Base-by-base conservation (phyloP, 805 yeast genomes). In the Scheffersomyces coipomensis region DNA sequence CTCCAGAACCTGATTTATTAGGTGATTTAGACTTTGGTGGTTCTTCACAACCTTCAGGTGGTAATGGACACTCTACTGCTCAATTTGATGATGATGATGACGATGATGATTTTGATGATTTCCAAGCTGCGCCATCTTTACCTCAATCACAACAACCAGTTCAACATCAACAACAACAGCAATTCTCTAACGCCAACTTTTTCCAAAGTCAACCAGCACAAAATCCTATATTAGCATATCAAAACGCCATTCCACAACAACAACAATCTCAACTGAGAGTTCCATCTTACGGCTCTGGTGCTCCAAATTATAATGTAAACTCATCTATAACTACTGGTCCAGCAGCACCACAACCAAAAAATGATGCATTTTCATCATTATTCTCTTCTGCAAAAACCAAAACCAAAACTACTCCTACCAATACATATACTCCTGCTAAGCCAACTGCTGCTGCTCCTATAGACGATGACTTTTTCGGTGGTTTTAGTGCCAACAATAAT, bases 91-190 rank as follows among this genome's bases (percentile, higher is more conserved):
- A 42, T 3, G 61, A 58, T 5, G 79, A 73, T 8, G 85, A 76
- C 40, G 88, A 80, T 39, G 88, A 84, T 46, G 93, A 85, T 29
- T 86, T 86, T 56, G 88, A 85, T 47, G 93, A 85, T 48, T 85
- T 85, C 73, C 91, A 85, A 60, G 85, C 88, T 10, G 79, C 76
- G 3, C 81, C 84, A 7, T 62, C 50, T n/a, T 49, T 44, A 43
- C 37, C 39, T 17, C 38, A 47, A 41, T 29, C 35, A 40, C 35
- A 35, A 27, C 43, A 19, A 36, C 39, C 55, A 46, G 26, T 23
- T 15, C 26, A 5, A 13, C 39, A 18, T 26, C 30, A 33, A 18
- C 38, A 34, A 34, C 33, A 33, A 35, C 53, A 34, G 35, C 59
- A 38, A 16, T 52, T 34, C 17, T 21, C 30, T 13, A 27, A n/a